phyloP scores from a whole-genome alignment of 768 basidiomycete species.

The Holtermannia corniformis region DNA sequence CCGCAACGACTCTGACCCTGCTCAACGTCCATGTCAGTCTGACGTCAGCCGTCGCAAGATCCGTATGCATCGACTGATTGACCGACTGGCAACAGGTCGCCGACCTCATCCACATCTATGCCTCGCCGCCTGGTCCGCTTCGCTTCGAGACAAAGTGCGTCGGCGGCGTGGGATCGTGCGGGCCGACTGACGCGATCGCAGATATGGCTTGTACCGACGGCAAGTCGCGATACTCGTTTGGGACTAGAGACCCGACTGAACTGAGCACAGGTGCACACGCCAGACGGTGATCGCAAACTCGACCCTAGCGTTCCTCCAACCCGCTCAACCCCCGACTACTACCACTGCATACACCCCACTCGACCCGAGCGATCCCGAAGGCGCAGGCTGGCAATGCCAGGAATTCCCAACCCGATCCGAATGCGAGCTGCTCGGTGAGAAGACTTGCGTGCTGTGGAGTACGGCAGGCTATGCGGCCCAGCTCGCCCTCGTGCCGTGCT shows the following conservation, averaged over 20 bases:
- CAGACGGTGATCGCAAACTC: conserved; percentile 19
- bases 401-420: conserved; percentile 37
- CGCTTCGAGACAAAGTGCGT: conserved; percentile 37
- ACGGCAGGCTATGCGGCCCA: conserved; percentile 39
- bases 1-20: conserved; percentile 31
- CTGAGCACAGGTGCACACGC: conserved; percentile 28
- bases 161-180: background rate
- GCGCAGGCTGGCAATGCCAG: conserved; percentile 31
- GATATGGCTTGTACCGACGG: conserved; percentile 38
- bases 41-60: background rate
- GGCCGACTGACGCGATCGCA: conserved; percentile 3
- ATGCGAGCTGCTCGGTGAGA: conserved; percentile 35
- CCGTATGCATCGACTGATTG: background rate
- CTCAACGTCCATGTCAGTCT: conserved; percentile 34
- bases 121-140: conserved; percentile 27
- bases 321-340: conserved; percentile 18
- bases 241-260: conserved; percentile 2
- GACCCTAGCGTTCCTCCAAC: conserved; percentile 15
- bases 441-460: conserved; percentile 33
- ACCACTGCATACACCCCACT: background rate
- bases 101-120: conserved; percentile 29
- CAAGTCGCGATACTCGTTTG: conserved; percentile 3
- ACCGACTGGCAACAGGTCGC: conserved; percentile 13
- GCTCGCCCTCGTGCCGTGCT: conserved; percentile 35
- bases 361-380: conserved; percentile 15